A percentile compares a stretch with the other conserved stretches of the same genome.
These are phyloP conservation scores for Epichloe elymi DNA, from an alignment of 2,329 filamentous ascomycete species.

Conservation along the genomic window DNA sequence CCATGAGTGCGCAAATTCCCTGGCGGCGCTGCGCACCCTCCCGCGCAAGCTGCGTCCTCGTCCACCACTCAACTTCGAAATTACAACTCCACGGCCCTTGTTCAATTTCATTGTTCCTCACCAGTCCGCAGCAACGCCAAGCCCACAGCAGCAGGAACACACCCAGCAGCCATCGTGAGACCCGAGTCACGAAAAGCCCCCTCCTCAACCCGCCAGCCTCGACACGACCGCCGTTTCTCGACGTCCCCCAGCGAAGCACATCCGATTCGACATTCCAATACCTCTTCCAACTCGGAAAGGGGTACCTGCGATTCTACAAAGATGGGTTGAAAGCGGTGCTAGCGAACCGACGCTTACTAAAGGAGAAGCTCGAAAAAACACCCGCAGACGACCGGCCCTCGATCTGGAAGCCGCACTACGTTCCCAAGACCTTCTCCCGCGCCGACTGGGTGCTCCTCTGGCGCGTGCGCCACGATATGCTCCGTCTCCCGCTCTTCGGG, in stretches of 20 bases:
- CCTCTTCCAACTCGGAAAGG: conserved; percentile 52
- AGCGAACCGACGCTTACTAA: conserved; percentile 46
- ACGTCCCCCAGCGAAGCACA: conserved; percentile 41
- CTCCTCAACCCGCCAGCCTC: conserved; percentile 57
- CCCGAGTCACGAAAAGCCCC: conserved; percentile 16
- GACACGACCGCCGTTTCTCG: conserved; percentile 59
- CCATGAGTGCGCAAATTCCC: conserved; percentile 20
- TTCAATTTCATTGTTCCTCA: neutral
- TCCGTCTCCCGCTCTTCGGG: conserved; percentile 67
- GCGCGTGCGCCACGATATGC: conserved; percentile 57
- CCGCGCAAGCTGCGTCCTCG: conserved; percentile 9
- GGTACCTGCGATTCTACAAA: conserved; percentile 81
- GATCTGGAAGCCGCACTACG: conserved; percentile 19
- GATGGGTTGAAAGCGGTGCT: conserved; percentile 63
- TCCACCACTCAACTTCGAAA: conserved; percentile 1
- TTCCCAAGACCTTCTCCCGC: conserved; percentile 35
- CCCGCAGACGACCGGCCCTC: conserved; percentile 42
- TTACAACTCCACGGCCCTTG: neutral
- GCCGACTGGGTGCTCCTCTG: conserved; percentile 57
- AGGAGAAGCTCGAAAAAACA: conserved; percentile 26
- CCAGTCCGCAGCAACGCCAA: conserved; percentile 10
- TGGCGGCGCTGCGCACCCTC: conserved; percentile 17
- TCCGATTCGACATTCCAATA: conserved; percentile 26
- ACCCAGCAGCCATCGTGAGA: conserved; percentile 12
- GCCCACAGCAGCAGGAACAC: conserved; percentile 10